A percentile compares a stretch with the other conserved stretches of the same genome.
Conservation (phyloP, 306 rosid species). For the Neltuma alba region DNA sequence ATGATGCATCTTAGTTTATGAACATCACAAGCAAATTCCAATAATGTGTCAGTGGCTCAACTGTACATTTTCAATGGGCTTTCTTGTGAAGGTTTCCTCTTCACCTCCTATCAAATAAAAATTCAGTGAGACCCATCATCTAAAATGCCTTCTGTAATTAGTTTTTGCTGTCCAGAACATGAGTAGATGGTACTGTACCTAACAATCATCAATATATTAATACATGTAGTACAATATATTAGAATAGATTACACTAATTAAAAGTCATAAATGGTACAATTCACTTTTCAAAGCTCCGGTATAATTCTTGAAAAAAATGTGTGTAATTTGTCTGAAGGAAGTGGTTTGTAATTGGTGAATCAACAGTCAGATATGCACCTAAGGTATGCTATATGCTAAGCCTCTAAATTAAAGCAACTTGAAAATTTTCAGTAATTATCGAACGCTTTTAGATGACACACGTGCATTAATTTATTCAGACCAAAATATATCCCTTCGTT, state of each 20-base stretch:
- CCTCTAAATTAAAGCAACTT: constrained; percentile 28
- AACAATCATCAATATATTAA: neutral
- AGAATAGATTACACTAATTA: neutral
- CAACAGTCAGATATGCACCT: constrained; percentile 31
- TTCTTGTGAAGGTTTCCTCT: neutral
- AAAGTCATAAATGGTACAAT: neutral
- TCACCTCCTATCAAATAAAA: neutral
- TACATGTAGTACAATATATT: neutral
- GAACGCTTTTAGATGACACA: constrained; percentile 3
- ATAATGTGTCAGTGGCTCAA: constrained; percentile 36
- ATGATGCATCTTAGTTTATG: constrained; percentile 37
- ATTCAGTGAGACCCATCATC: neutral
- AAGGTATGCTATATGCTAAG: constrained; percentile 30
- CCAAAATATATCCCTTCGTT: constrained; percentile 1
- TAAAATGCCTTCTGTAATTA: neutral
- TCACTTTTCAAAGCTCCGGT: neutral
- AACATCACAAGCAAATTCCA: constrained; percentile 35
- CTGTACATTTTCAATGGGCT: constrained; percentile 25
- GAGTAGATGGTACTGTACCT: neutral
- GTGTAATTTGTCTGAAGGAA: neutral
- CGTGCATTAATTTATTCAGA: constrained; percentile 17
- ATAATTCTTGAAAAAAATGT: neutral
- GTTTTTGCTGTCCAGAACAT: neutral
- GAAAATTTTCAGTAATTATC: constrained; percentile 30
- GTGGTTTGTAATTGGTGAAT: constrained; percentile 27